Conservation (phyloP, 169 alveolate species). For the Eimeria brunetti region DNA sequence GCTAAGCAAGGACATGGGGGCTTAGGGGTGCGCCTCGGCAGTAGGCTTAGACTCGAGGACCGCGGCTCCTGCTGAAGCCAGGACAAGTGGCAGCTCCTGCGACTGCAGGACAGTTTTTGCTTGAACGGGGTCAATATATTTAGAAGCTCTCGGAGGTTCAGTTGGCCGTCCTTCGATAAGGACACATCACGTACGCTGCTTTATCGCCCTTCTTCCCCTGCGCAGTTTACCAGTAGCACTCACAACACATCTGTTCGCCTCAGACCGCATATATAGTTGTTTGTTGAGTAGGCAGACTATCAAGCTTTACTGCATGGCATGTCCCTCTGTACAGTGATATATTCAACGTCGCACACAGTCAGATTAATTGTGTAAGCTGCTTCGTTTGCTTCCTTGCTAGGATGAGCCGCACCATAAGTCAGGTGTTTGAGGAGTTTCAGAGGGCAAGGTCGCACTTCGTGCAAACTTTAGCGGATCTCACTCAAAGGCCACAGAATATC, state of each 20-base stretch:
- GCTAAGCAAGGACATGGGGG: neutral
- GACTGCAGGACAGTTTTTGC: neutral
- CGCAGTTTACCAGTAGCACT: neutral
- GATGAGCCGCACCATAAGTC: slow-evolving; percentile 93
- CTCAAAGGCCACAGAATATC: slow-evolving; percentile 95
- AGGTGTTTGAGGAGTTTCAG: slow-evolving; percentile 96
- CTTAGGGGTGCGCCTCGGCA: neutral
- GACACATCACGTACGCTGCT: slow-evolving; percentile 30
- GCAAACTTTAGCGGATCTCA: slow-evolving; percentile 97
- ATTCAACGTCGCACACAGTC: neutral
- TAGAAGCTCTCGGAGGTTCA: neutral
- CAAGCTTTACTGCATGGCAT: neutral
- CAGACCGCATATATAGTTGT: neutral
- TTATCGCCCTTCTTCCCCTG: neutral
- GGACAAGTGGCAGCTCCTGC: neutral
- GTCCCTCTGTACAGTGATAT: neutral
- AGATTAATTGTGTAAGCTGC: neutral
- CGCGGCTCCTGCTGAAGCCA: neutral
- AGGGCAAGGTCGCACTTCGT: slow-evolving; percentile 96
- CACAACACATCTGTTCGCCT: neutral
- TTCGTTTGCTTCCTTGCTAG: slow-evolving; percentile 29
- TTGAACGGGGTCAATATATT: neutral
- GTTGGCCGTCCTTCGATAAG: neutral
- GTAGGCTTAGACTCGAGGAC: neutral
- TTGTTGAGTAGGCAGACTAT: neutral